phyloP scores from a whole-genome alignment of 805 yeast species.

The Saccharomyces mikatae region DNA sequence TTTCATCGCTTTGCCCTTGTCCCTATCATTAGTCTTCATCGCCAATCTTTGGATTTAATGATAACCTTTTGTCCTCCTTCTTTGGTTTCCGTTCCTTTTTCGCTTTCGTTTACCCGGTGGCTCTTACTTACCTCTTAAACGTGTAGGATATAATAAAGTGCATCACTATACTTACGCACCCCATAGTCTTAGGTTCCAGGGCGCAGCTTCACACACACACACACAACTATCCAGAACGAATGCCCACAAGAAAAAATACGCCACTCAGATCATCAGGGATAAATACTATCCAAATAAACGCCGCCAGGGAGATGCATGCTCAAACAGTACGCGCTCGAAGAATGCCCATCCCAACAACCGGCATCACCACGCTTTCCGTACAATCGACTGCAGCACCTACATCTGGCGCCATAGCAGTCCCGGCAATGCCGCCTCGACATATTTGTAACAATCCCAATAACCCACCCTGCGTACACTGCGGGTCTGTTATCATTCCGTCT shows the following conservation, averaged over 20 bases:
- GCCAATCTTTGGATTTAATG: background rate
- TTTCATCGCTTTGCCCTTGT: background rate
- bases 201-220: background rate
- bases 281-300: constrained; percentile 45
- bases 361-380: constrained; percentile 1
- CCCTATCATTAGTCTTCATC: background rate
- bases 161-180: background rate
- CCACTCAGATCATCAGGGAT: constrained; percentile 32
- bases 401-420: background rate
- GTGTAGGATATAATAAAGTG: background rate
- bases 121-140: background rate
- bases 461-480: constrained; percentile 55
- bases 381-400: background rate
- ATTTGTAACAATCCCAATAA: constrained; percentile 30
- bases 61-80: background rate
- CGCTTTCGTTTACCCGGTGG: background rate
- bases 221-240: background rate
- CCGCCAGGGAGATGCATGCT: constrained; percentile 58
- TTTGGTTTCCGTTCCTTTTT: background rate
- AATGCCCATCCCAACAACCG: constrained; percentile 10
- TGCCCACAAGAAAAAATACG: background rate
- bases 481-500: constrained; percentile 68
- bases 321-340: constrained; percentile 31
- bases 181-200: background rate
- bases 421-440: constrained; percentile 12